These are phyloP conservation scores for Nigrospora sphaerica DNA, from an alignment of 2,329 filamentous ascomycete species.

Conservation along the genomic window DNA sequence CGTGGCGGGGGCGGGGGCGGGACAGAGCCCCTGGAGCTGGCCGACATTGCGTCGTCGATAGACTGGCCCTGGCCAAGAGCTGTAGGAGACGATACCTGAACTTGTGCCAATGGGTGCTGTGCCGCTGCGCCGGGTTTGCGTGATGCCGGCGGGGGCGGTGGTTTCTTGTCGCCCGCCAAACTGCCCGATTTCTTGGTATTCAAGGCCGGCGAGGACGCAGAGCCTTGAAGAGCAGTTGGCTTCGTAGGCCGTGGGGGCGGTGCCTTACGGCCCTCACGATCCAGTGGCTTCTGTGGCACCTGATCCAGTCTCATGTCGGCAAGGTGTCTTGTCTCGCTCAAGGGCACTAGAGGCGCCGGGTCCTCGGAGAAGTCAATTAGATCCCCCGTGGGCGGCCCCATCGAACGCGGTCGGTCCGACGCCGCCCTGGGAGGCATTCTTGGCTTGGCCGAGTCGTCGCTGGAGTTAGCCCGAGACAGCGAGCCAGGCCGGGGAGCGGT, in stretches of 20 bases:
- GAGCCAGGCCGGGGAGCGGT: conserved; percentile 6
- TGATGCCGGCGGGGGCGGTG: conserved; percentile 27
- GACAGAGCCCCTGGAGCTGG: conserved; percentile 6
- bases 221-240: conserved; percentile 45
- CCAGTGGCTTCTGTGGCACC: conserved; percentile 17
- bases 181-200: conserved; percentile 5
- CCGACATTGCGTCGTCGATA: too few relatives aligned
- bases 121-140: conserved; percentile 20
- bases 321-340: conserved; percentile 26
- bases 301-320: conserved; percentile 17
- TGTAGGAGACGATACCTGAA: too few relatives aligned
- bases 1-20: conserved; percentile 42
- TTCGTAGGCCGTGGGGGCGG: conserved; percentile 51
- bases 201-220: conserved; percentile 9
- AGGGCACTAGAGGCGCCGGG: conserved; percentile 25
- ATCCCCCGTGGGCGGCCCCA: conserved; percentile 42
- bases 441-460: conserved; percentile 19
- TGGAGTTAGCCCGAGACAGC: conserved; percentile 9
- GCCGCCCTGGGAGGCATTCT: conserved; percentile 23
- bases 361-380: conserved; percentile 56
- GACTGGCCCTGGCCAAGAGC: too few relatives aligned
- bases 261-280: conserved; percentile 24
- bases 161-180: conserved; percentile 7
- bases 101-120: too few relatives aligned
- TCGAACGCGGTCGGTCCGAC: conserved; percentile 13